Evolutionary conservation across 805 yeast species (phyloP), one percentile per base, ranked within the genome.

Genomic region (Wickerhamiella alocasiicola): DNA sequence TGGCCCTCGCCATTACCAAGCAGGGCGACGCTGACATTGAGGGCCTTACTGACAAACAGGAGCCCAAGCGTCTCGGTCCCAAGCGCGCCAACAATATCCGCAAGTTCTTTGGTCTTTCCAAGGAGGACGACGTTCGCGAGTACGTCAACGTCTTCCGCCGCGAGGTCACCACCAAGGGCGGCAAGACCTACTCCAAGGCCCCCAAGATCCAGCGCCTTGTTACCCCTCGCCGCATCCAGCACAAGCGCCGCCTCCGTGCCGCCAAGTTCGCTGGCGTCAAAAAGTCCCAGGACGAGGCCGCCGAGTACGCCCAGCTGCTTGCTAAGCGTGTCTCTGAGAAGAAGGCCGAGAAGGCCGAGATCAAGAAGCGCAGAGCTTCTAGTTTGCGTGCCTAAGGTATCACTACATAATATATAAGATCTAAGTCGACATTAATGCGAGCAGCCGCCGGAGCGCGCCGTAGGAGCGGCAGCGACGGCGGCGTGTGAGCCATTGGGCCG

Each of bases 1-100:
- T 91, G 58, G 78, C 97, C 55, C 78, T 91, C 62, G 78, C 84
- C 61, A 71, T 91, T 69, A 83, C 81, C 71, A 91, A 91, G 79
- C 94, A 83, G 73, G 98, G 98, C 71, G 98, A 91, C 54, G 65
- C 71, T 57, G 97, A 88, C 61, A 82, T 91, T 56, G 94, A 72
- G 61, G 98, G 98, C 70, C 75, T 91, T 63, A 91, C 98, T 62
- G 93, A 91, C 68, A 62, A 76, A 63, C 78, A 87, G 66, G 79
- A 80, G 64, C 95, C 98, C 74, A 91, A 88, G 81, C 87, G 97
- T 78, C 80, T 91, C 66, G 98, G 98, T 65, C 98, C 98, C 72
- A 91, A 91, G 94, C 85, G 98, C 81, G 98, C 98, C 65, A 88
- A 85, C 93, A 72, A 88, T 88, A 91, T 91, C 71, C 87, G 97